These are phyloP conservation scores for Polyporus arcularius DNA, from an alignment of 768 basidiomycete genomes.

Conservation along the genomic window DNA sequence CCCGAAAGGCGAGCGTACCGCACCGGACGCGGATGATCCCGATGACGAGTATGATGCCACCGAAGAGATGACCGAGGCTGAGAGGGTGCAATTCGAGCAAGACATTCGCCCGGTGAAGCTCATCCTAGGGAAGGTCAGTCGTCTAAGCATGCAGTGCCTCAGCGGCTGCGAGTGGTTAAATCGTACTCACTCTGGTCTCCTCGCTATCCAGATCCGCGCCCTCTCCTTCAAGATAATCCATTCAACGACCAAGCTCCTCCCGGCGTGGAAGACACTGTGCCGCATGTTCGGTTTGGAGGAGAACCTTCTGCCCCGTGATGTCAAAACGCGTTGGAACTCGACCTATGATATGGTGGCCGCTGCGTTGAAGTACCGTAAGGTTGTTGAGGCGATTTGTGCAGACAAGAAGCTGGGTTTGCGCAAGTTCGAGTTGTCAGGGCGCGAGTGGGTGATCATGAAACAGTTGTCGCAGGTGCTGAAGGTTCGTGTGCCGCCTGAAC, in stretches of 20 bases:
- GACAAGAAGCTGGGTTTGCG: constrained; percentile 6
- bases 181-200: neutral
- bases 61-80: neutral
- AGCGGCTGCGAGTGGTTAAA: neutral
- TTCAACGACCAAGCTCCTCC: constrained; percentile 11
- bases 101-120: neutral
- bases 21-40: neutral
- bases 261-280: neutral
- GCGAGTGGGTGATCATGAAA: constrained; percentile 19
- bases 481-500: constrained; percentile 13
- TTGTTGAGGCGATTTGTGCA: neutral
- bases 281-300: neutral
- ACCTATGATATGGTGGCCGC: constrained; percentile 4
- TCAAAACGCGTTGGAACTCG: constrained; percentile 24
- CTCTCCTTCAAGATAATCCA: constrained; percentile 14
- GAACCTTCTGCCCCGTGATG: constrained; percentile 15
- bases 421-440: constrained; percentile 1
- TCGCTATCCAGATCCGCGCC: too few species aligned
- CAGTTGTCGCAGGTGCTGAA: constrained; percentile 25
- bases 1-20: too few species aligned
- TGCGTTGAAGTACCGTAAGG: constrained; percentile 14
- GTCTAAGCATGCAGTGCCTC: neutral
- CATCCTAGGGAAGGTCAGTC: neutral
- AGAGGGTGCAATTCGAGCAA: neutral
- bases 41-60: neutral